Conservation (phyloP, 768 basidiomycete species). For the Xerocomellus chrysenteron region DNA sequence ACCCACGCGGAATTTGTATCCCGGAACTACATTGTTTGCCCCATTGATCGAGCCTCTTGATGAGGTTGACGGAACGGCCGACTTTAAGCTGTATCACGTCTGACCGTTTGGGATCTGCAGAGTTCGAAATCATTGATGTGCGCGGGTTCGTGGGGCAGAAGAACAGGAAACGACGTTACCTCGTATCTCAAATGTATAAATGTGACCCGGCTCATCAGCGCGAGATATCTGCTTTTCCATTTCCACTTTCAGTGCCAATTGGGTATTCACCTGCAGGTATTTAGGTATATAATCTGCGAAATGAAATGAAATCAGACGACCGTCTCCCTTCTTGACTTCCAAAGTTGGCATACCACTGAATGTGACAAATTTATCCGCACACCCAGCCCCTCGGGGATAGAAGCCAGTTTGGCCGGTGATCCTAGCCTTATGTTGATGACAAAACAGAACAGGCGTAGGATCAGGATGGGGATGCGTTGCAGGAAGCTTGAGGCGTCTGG, state of each 20-base stretch:
- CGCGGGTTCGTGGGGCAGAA: neutral
- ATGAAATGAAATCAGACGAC: slow-evolving; percentile 6
- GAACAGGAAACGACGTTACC: slow-evolving; percentile 40
- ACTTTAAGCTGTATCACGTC: slow-evolving; percentile 69
- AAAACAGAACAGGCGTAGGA: slow-evolving; percentile 46
- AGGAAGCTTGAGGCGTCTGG: slow-evolving; percentile 52
- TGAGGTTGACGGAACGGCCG: slow-evolving; percentile 72
- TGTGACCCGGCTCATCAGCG: slow-evolving; percentile 72
- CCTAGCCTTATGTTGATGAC: slow-evolving; percentile 62
- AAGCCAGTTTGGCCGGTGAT: slow-evolving; percentile 51
- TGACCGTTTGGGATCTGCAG: slow-evolving; percentile 32
- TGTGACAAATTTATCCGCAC: slow-evolving; percentile 45
- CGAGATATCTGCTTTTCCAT: slow-evolving; percentile 54
- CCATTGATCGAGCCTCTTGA: slow-evolving; percentile 77
- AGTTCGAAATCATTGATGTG: slow-evolving; percentile 6
- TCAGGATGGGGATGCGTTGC: slow-evolving; percentile 25
- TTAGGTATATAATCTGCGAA: slow-evolving; percentile 64
- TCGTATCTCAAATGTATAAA: slow-evolving; percentile 80
- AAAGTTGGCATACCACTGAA: slow-evolving; percentile 49
- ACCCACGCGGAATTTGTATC: slow-evolving; percentile 69
- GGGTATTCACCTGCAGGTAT: slow-evolving; percentile 62
- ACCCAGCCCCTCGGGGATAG: slow-evolving; percentile 47
- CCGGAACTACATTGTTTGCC: slow-evolving; percentile 77
- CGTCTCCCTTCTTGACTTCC: neutral
- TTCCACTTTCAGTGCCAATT: slow-evolving; percentile 50